These are phyloP conservation scores for Oidium heveae DNA, from an alignment of 2,329 filamentous ascomycete species.

Conservation along the genomic window DNA sequence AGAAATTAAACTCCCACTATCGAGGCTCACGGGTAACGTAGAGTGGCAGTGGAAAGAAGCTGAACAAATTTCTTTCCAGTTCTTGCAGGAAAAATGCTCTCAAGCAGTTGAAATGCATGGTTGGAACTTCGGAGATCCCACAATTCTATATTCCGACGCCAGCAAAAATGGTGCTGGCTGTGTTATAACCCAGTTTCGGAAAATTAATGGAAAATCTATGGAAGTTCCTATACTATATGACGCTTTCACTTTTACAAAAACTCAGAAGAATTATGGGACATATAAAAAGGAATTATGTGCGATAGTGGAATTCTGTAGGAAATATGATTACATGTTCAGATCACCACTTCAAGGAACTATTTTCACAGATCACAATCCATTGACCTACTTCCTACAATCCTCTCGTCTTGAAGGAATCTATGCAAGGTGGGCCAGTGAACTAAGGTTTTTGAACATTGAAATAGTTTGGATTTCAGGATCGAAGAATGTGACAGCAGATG, in stretches of 20 bases:
- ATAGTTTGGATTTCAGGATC: not conserved
- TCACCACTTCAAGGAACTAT: no score
- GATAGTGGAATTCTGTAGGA: no score
- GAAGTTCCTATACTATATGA: no score
- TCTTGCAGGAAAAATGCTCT: not conserved
- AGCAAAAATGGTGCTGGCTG: not conserved
- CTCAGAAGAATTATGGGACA: no score
- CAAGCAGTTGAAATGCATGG: not conserved
- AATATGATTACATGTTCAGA: no score
- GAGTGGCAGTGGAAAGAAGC: not conserved
- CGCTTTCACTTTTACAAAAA: no score
- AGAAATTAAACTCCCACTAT: not conserved
- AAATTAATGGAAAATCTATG: no score
- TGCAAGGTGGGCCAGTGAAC: not conserved
- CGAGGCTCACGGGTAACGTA: not conserved
- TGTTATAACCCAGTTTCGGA: no score
- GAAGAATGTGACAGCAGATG: not conserved
- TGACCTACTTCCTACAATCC: no score
- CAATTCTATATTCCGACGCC: not conserved
- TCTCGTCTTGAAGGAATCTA: no score
- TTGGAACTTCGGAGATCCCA: not conserved
- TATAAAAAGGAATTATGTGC: no score
- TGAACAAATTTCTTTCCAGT: not conserved
- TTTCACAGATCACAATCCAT: no score
- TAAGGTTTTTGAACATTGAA: not conserved